Evolutionary conservation across 768 basidiomycete species (phyloP).

Genomic region (Melanogaster broomeanus): DNA sequence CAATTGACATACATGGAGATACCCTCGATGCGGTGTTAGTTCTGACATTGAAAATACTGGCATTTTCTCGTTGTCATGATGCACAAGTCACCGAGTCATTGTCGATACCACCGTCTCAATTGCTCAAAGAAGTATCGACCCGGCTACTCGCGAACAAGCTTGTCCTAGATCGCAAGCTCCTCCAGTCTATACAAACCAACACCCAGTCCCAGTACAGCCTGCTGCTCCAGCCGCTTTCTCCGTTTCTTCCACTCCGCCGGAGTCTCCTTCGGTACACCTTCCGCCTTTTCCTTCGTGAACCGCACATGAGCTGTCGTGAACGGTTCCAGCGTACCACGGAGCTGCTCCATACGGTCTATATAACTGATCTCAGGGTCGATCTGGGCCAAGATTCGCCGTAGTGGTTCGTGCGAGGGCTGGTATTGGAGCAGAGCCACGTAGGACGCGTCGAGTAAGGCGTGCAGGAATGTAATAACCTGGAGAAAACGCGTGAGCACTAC

Average conservation of each 20-base stretch:
- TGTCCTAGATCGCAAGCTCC: conserved; percentile 55
- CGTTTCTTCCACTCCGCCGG: conserved; percentile 52
- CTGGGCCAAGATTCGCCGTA: conserved; percentile 50
- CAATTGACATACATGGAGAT: no score
- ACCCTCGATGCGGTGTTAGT: no score
- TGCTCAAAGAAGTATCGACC: neutral
- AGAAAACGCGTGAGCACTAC: conserved; percentile 37
- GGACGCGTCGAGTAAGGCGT: conserved; percentile 69
- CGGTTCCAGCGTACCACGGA: conserved; percentile 63
- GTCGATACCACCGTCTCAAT: neutral
- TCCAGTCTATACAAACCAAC: conserved; percentile 74
- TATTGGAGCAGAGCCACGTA: conserved; percentile 70
- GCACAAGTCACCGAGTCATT: no score
- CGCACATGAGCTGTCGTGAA: conserved; percentile 60
- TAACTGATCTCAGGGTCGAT: conserved; percentile 57
- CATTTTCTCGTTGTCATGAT: no score
- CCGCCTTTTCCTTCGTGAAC: conserved; percentile 43
- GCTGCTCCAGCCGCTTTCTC: conserved; percentile 54
- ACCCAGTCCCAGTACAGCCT: conserved; percentile 46
- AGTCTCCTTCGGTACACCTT: conserved; percentile 32
- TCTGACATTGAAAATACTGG: no score
- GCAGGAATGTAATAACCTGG: conserved; percentile 62
- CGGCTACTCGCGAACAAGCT: neutral
- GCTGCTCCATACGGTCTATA: conserved; percentile 49
- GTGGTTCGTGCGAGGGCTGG: conserved; percentile 53